Base-by-base conservation (phyloP, 176 grass and related monocot genomes). In the Elymus sibiricus region DNA sequence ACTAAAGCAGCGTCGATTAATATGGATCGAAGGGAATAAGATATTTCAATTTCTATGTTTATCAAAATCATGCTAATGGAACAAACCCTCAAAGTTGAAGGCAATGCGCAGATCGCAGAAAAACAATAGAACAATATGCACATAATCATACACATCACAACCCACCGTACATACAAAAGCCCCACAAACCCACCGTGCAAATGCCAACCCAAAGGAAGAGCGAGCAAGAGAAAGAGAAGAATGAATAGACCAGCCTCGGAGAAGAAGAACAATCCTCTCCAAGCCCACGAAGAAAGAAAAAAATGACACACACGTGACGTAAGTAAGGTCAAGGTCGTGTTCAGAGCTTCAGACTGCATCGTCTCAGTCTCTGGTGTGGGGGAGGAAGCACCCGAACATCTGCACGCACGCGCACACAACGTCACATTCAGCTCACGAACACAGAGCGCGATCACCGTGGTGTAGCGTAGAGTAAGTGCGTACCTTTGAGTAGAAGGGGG, bases 401-500 rank as follows among this genome's bases (percentile, higher is more conserved):
- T 91, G 85, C 67, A 25, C 38, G 31, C 13, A 9, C 32, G 2
- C 17, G 6, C 25, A 4, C 2, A 22, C 10, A 37, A 37, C 4
- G 5, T 0, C 29, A 0, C 5, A 9, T 75, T 65, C 79, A 76
- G 58, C 59, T 7, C 32, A 9, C 4, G 5, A 39, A 63, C 47
- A 51, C 47, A 16, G 47, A 51, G 47, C 47, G 47, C 15, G 15
- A 51, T 51, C 47, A 7, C 47, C 5, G 47, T 7, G 47, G 47
- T 19, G 47, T 17, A 17, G 15, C 7, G 6, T 51, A 14, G 47
- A 51, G 6, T 53, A 19, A 6, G 37, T 44, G 31, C 35, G 28
- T 90, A 93, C 93, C 93, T 90, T 95, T 19, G 79, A 58, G 16
- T 93, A 34, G 34, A 95, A 90, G 22, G 90, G 70, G 34, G 34